Evolutionary conservation across 306 rosid genomes (phyloP).

Genomic region (apple (Malus domestica)): ASM211411v1 NC_041805.1:20654001-20654500

Average conservation of each 20-base stretch:
- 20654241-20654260: conserved; percentile 92
- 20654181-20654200: conserved; percentile 54
- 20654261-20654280: conserved; percentile 89
- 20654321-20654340: conserved; percentile 98
- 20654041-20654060: conserved; percentile 49
- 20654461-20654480: conserved; percentile 84
- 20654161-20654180: conserved; percentile 83
- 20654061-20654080: conserved; percentile 68
- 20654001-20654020: conserved; percentile 42
- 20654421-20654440: conserved; percentile 34
- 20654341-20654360: conserved; percentile 96
- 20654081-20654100: conserved; percentile 30
- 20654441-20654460: conserved; percentile 57
- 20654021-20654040: conserved; percentile 45
- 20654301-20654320: conserved; percentile 89
- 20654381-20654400: conserved; percentile 73
- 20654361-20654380: conserved; percentile 77
- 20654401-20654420: conserved; percentile 60
- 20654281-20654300: conserved; percentile 79
- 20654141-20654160: conserved; percentile 92
- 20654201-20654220: conserved; percentile 89
- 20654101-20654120: conserved; percentile 67
- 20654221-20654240: conserved; percentile 80
- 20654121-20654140: conserved; percentile 89
- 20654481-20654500: conserved; percentile 48